Percentiles rank a stretch among this genome's conserved stretches.
These are phyloP conservation scores for Pseudozyma tsukubaensis DNA, from an alignment of 1,284 basidiomycete genomes.

Conservation along the genomic window DNA sequence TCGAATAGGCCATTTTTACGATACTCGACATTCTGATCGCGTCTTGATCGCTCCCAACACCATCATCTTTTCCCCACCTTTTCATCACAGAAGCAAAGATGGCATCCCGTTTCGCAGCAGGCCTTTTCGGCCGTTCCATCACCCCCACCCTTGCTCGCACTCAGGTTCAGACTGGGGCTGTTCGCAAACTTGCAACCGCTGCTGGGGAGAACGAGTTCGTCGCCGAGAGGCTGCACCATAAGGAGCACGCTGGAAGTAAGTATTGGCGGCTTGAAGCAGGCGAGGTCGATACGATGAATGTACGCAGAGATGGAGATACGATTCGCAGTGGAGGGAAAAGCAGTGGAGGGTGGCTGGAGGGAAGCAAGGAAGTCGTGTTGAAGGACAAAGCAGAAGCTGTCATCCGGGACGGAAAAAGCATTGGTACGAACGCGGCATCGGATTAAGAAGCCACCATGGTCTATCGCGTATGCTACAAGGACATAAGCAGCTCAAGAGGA, in stretches of 20 bases:
- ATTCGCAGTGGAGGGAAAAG: not conserved
- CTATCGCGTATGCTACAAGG: too few relatives aligned
- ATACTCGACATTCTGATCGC: not conserved
- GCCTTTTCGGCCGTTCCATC: slow-evolving; percentile 35
- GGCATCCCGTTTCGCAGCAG: slow-evolving; percentile 47
- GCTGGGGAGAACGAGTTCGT: slow-evolving; percentile 54
- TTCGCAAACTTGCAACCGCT: slow-evolving; percentile 28
- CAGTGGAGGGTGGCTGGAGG: too few relatives aligned
- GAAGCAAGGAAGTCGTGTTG: too few relatives aligned
- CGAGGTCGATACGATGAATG: not conserved
- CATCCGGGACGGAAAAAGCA: not conserved
- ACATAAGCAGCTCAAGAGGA: too few relatives aligned
- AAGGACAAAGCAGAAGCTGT: too few relatives aligned
- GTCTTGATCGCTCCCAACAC: slow-evolving; percentile 1
- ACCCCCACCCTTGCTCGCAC: slow-evolving; percentile 17
- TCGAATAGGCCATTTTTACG: not conserved
- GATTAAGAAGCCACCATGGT: too few relatives aligned
- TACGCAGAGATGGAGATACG: not conserved
- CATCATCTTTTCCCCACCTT: not conserved
- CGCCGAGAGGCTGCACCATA: slow-evolving; percentile 52
- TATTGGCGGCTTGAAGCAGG: not conserved
- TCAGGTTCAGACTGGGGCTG: slow-evolving; percentile 13
- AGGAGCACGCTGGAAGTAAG: slow-evolving; percentile 63
- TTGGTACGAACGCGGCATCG: too few relatives aligned
- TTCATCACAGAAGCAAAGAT: slow-evolving; percentile 10